phyloP scores from a whole-genome alignment of 2,329 filamentous ascomycete genomes.

The Helotiales sp. region DNA sequence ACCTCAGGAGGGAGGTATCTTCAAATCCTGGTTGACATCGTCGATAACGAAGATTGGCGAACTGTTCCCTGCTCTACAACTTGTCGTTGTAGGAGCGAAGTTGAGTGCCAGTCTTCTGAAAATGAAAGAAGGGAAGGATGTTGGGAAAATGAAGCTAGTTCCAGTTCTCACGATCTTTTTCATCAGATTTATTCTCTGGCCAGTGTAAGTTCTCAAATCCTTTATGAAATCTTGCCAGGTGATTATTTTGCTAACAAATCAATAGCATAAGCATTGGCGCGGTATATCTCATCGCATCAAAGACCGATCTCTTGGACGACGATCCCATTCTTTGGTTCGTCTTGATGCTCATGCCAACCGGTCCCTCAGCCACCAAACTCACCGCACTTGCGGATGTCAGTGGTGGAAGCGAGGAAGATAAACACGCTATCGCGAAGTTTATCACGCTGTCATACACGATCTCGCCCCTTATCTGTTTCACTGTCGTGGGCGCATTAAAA shows the following conservation, averaged over 20 bases:
- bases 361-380: conserved; percentile 52
- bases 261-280: conserved; percentile 53
- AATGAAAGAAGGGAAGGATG: conserved; percentile 52
- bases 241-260: not conserved
- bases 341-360: conserved; percentile 64
- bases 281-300: conserved; percentile 58
- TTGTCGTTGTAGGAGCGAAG: conserved; percentile 68
- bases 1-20: conserved; percentile 62
- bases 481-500: conserved; percentile 44
- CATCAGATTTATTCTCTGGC: conserved; percentile 63
- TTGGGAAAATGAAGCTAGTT: conserved; percentile 51
- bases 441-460: conserved; percentile 47
- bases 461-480: conserved; percentile 45
- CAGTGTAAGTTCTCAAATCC: conserved; percentile 41
- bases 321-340: conserved; percentile 92
- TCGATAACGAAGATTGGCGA: conserved; percentile 65
- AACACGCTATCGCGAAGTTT: conserved; percentile 50
- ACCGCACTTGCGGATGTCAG: conserved; percentile 51
- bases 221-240: not conserved
- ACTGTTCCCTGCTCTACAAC: conserved; percentile 67
- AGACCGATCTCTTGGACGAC: conserved; percentile 69
- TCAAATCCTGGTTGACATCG: conserved; percentile 68
- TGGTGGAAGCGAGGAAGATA: conserved; percentile 45
- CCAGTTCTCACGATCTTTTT: conserved; percentile 55
- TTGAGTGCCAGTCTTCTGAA: conserved; percentile 58